Conservation (phyloP, 1,139 yeast genomes). For the Geotrichum histeridarum region DNA sequence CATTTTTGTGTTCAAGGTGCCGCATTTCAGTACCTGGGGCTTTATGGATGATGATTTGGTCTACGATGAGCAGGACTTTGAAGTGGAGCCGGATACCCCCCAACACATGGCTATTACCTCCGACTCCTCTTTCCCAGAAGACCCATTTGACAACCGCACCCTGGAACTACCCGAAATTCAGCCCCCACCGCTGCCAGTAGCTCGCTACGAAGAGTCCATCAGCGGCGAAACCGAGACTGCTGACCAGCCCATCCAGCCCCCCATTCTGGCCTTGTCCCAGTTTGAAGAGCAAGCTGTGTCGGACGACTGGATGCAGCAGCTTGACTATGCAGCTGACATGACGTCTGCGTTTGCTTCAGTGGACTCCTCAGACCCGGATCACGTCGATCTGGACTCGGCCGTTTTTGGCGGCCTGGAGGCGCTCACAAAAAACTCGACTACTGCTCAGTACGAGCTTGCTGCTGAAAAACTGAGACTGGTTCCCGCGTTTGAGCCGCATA, state of each 20-base stretch:
- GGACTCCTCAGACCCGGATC: slow-evolving; percentile 23
- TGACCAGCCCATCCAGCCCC: neutral
- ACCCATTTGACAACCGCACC: slow-evolving; percentile 6
- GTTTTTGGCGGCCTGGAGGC: slow-evolving; percentile 47
- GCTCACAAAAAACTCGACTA: slow-evolving; percentile 22
- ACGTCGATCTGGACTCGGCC: slow-evolving; percentile 45
- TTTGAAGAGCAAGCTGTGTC: neutral
- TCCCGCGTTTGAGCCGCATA: slow-evolving; percentile 20
- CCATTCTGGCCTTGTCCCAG: neutral
- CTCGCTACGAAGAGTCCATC: neutral
- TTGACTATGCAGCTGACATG: slow-evolving; percentile 9
- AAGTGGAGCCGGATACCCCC: neutral
- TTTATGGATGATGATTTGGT: slow-evolving; percentile 63
- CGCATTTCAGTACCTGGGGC: slow-evolving; percentile 95
- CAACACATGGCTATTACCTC: slow-evolving; percentile 1
- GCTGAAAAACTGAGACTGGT: slow-evolving; percentile 28
- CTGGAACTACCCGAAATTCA: neutral
- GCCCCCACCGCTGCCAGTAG: neutral
- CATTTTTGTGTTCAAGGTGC: slow-evolving; percentile 74
- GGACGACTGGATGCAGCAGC: slow-evolving; percentile 16
- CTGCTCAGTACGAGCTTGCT: slow-evolving; percentile 26
- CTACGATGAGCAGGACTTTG: slow-evolving; percentile 43
- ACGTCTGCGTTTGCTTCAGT: slow-evolving; percentile 14
- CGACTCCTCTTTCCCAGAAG: slow-evolving; percentile 2
- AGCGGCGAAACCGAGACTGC: slow-evolving; percentile 3